phyloP scores from a whole-genome alignment of 192 early-diverging fungal genomes.

The Gonapodya sp. region DNA sequence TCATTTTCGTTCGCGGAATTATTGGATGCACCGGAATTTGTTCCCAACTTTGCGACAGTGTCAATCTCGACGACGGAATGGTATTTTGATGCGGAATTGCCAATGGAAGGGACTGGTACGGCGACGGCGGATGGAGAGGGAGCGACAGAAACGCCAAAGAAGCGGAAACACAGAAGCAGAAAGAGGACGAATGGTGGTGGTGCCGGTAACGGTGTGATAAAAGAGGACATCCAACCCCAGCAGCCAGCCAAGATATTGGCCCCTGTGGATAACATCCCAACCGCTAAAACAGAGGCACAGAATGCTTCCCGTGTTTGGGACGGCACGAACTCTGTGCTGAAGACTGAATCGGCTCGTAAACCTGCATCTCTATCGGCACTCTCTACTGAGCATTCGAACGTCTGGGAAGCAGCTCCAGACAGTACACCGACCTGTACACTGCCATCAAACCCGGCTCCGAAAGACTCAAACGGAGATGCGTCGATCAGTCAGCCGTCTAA shows the following conservation, averaged over 20 bases:
- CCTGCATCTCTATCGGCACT: background rate
- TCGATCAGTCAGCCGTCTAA: background rate
- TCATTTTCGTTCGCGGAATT: background rate
- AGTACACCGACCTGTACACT: background rate
- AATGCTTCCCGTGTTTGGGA: too few species aligned
- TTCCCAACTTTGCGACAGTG: too few species aligned
- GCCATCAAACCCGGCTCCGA: too few species aligned
- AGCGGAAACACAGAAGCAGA: too few species aligned
- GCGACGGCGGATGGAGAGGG: background rate
- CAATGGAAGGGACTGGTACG: background rate
- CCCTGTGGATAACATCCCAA: too few species aligned
- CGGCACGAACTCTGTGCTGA: background rate
- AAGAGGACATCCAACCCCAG: too few species aligned
- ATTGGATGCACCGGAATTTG: background rate
- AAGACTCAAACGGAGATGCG: too few species aligned
- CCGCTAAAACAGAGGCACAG: too few species aligned
- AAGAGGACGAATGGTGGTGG: background rate
- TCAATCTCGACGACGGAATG: too few species aligned
- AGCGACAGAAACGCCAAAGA: background rate
- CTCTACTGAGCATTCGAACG: background rate
- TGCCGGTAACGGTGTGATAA: too few species aligned
- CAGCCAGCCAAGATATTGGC: too few species aligned
- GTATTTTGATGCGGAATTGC: too few species aligned
- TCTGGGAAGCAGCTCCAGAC: background rate
- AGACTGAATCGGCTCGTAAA: background rate